Percentiles rank a stretch among this genome's conserved stretches.
These are phyloP conservation scores for Asterophora parasitica DNA, from an alignment of 768 basidiomycete species.

Conservation along the genomic window DNA sequence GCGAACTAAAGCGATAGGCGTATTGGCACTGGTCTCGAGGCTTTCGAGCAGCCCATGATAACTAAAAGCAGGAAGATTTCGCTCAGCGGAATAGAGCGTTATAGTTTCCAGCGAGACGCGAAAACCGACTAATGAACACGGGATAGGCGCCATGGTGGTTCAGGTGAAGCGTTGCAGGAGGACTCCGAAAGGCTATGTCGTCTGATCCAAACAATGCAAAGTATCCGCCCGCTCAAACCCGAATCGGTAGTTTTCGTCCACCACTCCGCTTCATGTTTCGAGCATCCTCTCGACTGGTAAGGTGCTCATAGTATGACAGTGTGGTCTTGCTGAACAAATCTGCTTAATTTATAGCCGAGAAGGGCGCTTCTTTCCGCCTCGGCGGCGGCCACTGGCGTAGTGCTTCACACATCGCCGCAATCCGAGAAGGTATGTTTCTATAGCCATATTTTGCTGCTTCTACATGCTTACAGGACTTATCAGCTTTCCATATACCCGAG, in stretches of 20 bases:
- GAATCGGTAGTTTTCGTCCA: background rate
- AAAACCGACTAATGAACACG: no score
- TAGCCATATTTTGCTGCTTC: background rate
- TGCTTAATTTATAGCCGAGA: constrained; percentile 23
- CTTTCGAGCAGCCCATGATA: no score
- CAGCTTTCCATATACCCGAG: constrained; percentile 84
- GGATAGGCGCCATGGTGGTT: no score
- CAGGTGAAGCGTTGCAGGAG: no score
- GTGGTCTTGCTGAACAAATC: background rate
- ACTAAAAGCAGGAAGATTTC: no score
- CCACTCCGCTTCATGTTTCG: constrained; percentile 10
- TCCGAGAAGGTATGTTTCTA: constrained; percentile 26
- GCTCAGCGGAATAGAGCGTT: no score
- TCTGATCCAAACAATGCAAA: background rate
- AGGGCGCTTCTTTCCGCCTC: constrained; percentile 30
- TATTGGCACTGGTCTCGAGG: no score
- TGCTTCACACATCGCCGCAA: constrained; percentile 24
- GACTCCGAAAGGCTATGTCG: background rate
- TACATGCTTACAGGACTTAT: background rate
- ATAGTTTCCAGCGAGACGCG: no score
- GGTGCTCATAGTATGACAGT: background rate
- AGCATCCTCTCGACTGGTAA: constrained; percentile 16
- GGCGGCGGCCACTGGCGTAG: constrained; percentile 27
- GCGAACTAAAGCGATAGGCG: no score
- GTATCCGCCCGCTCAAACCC: constrained; percentile 7